Percentiles rank a stretch among this genome's conserved stretches.
Conservation (phyloP, 352 stramenopile genomes). For the Aphanomyces astaci region DNA sequence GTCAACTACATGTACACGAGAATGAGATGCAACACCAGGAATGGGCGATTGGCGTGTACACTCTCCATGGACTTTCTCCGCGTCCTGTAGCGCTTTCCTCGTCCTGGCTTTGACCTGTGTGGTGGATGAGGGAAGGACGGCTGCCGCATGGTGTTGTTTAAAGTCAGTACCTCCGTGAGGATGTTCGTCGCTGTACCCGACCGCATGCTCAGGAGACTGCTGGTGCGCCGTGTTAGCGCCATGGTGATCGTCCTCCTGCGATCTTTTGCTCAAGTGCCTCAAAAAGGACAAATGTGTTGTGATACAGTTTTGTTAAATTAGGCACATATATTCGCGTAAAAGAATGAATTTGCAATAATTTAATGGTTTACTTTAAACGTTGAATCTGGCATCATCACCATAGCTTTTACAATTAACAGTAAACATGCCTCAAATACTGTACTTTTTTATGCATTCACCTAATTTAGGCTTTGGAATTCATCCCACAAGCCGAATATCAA, state of each 20-base stretch:
- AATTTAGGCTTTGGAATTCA: too few species aligned
- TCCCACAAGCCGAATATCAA: too few species aligned
- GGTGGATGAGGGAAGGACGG: neutral
- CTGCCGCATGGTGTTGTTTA: neutral
- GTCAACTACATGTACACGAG: constrained; percentile 32
- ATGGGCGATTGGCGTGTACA: neutral
- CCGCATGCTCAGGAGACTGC: constrained; percentile 16
- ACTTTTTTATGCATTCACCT: too few species aligned
- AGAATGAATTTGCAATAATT: neutral
- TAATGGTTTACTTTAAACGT: neutral
- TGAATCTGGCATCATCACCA: too few species aligned
- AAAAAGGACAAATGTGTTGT: too few species aligned
- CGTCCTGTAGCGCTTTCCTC: neutral
- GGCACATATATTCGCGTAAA: neutral
- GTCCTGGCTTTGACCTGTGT: constrained; percentile 2
- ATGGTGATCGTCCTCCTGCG: neutral
- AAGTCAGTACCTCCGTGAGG: constrained; percentile 4
- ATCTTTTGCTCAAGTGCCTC: neutral
- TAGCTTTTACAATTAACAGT: too few species aligned
- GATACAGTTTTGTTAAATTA: too few species aligned
- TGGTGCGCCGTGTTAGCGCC: neutral
- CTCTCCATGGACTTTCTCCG: constrained; percentile 1
- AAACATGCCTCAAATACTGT: too few species aligned
- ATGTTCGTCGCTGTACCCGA: constrained; percentile 13
- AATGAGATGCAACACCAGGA: neutral